Base-by-base conservation (phyloP, 768 basidiomycete genomes). In the Lactarius indigo region DNA sequence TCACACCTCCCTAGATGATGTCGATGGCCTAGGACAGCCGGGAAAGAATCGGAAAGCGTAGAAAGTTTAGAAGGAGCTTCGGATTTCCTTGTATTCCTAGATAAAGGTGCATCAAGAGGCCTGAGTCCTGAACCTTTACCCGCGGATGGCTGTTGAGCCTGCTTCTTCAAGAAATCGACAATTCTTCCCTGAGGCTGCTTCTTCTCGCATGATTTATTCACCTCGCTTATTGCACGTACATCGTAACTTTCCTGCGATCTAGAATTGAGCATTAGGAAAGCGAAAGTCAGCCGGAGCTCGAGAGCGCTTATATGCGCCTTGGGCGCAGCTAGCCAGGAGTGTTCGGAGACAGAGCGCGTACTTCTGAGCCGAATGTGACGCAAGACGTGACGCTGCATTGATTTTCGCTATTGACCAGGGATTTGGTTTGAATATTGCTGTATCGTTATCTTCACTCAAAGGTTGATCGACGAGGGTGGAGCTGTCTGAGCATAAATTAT, bases 391-490 rank as follows among this genome's bases (percentile, higher is more conserved):
- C 0, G 84, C 84, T 52, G 91, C 91, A 69, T 93, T 93, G 35
- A 90, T 85, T 71, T 86, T 89, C 4, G 91, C 91, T 64, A 93
- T 91, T 63, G 84, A 85, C 83, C 90, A 93, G 0, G 91, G 91
- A 72, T 91, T 92, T 0, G 89, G 84, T 59, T 85, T 89, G 78
- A 86, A 91, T 7, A 78, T 73, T 1, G 87, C 90, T 37, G 79
- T 74, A 18, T 68, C 66, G 23, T 50, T 58, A 61, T 92, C 91
- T 61, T 83, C 77, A 57, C 91, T 80, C 2, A 77, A 72, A 0
- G 87, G 58, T 56, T 64, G 58, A 39, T 64, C 66, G n/a, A 68
- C 66, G n/a, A 68, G 33, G 3, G 66, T 68, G 13, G 66, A 63
- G 50, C 62, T 62, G 26, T 68, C 66, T 15, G 62, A 68, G 52